Conservation (phyloP, 768 basidiomycete genomes). For the Postia placenta region DNA sequence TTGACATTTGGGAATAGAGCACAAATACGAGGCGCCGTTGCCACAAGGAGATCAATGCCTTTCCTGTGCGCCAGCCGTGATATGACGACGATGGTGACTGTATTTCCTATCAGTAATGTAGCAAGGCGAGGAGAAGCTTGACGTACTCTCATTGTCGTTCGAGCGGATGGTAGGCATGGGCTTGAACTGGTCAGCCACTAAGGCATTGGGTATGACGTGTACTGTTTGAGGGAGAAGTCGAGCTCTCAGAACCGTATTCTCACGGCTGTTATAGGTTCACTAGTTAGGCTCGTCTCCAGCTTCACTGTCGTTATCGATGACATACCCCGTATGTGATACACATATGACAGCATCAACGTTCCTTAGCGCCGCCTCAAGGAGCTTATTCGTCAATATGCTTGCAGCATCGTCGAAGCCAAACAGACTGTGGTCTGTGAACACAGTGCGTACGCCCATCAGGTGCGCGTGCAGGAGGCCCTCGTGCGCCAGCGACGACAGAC, state of each 20-base stretch:
- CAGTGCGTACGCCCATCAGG: conserved; percentile 79
- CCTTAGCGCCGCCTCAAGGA: conserved; percentile 77
- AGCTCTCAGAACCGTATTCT: conserved; percentile 91
- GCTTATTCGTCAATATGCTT: conserved; percentile 95
- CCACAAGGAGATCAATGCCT: conserved; percentile 92
- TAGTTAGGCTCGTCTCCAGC: neutral
- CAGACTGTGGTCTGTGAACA: conserved; percentile 95
- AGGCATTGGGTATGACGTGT: conserved; percentile 91
- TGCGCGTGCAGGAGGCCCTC: conserved; percentile 90
- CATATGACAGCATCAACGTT: conserved; percentile 95
- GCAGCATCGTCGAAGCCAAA: conserved; percentile 98
- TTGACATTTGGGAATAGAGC: conserved; percentile 77
- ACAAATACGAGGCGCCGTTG: conserved; percentile 88
- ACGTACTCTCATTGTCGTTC: neutral
- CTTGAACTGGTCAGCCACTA: conserved; percentile 81
- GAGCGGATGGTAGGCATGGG: conserved; percentile 34
- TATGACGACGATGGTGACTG: conserved; percentile 89
- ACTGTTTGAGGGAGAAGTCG: conserved; percentile 60
- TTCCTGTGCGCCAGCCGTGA: conserved; percentile 93
- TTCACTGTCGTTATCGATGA: neutral
- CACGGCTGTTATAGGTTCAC: conserved; percentile 58
- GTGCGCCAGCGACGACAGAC: conserved; percentile 84
- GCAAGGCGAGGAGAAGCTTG: neutral
- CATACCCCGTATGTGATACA: conserved; percentile 93
- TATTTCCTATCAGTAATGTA: too few species aligned